Evolutionary conservation across 2,329 filamentous ascomycete species (phyloP).

Genomic region (Myriangium duriaei): DNA sequence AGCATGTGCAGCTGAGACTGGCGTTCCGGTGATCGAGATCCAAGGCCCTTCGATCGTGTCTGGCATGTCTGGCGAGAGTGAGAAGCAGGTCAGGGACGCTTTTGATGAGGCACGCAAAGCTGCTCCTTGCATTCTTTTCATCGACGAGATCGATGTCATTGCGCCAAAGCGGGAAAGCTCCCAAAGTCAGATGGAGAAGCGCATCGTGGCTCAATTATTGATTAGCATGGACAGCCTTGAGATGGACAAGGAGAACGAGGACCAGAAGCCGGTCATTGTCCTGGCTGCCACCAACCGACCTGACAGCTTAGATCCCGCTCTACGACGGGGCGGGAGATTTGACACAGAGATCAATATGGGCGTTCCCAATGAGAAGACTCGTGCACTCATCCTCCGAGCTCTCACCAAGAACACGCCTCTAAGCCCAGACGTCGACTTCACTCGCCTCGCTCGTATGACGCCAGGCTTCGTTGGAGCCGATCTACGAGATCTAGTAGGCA

Average conservation of each 20-base stretch:
- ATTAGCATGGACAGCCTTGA: slow-evolving; percentile 74
- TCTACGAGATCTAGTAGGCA: slow-evolving; percentile 57
- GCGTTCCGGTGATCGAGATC: slow-evolving; percentile 69
- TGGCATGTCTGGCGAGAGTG: slow-evolving; percentile 79
- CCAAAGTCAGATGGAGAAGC: slow-evolving; percentile 78
- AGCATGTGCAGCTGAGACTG: slow-evolving; percentile 62
- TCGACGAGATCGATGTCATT: slow-evolving; percentile 86
- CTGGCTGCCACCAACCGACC: slow-evolving; percentile 83
- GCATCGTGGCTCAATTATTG: slow-evolving; percentile 71
- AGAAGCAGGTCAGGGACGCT: slow-evolving; percentile 71
- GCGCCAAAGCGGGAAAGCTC: slow-evolving; percentile 73
- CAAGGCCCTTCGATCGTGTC: slow-evolving; percentile 70
- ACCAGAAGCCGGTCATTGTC: slow-evolving; percentile 70
- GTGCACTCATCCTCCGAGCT: slow-evolving; percentile 65
- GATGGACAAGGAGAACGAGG: slow-evolving; percentile 48
- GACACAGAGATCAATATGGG: slow-evolving; percentile 76
- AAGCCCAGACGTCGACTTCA: slow-evolving; percentile 59
- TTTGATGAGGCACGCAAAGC: slow-evolving; percentile 79
- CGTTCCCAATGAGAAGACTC: slow-evolving; percentile 66
- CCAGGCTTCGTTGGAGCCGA: slow-evolving; percentile 91
- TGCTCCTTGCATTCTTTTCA: slow-evolving; percentile 80
- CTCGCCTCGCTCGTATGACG: slow-evolving; percentile 64
- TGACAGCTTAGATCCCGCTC: slow-evolving; percentile 69
- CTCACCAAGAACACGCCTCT: slow-evolving; percentile 55
- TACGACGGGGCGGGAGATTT: slow-evolving; percentile 64